Conservation (phyloP, 208 protist species). For the Crithidia thermophila region DNA sequence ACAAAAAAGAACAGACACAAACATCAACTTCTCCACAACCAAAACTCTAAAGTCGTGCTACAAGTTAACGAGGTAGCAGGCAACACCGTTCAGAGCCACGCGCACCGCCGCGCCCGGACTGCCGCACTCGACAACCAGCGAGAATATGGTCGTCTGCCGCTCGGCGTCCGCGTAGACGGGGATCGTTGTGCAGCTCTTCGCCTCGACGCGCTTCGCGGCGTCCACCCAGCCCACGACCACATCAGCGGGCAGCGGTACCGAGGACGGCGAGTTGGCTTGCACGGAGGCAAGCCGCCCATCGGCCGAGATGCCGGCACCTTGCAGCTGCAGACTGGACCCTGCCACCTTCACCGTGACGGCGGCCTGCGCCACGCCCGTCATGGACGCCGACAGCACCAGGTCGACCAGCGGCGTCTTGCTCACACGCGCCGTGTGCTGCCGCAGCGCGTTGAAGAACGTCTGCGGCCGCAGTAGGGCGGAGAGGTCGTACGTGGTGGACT, state of each 20-base stretch:
- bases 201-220: constrained; percentile 19
- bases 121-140: constrained; percentile 48
- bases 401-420: constrained; percentile 75
- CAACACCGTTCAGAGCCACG: constrained; percentile 68
- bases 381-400: constrained; percentile 62
- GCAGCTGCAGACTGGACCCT: constrained; percentile 64
- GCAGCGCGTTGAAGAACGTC: constrained; percentile 96
- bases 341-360: constrained; percentile 50
- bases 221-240: constrained; percentile 67
- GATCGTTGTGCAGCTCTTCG: constrained; percentile 34
- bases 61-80: constrained; percentile 58
- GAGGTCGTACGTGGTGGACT: constrained; percentile 75
- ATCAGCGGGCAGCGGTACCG: constrained; percentile 48
- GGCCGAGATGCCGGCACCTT: constrained; percentile 60
- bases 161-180: constrained; percentile 78
- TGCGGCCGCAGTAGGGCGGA: constrained; percentile 89
- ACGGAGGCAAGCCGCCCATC: constrained; percentile 43
- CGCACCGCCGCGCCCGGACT: constrained; percentile 27
- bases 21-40: not conserved
- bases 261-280: constrained; percentile 68
- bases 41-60: constrained; percentile 12
- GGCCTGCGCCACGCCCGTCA: constrained; percentile 16
- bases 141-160: constrained; percentile 55
- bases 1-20: not conserved
- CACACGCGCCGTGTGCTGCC: constrained; percentile 92